phyloP scores from a whole-genome alignment of 371 early-diverging fungal species.

The Actinomucor elegans region DNA sequence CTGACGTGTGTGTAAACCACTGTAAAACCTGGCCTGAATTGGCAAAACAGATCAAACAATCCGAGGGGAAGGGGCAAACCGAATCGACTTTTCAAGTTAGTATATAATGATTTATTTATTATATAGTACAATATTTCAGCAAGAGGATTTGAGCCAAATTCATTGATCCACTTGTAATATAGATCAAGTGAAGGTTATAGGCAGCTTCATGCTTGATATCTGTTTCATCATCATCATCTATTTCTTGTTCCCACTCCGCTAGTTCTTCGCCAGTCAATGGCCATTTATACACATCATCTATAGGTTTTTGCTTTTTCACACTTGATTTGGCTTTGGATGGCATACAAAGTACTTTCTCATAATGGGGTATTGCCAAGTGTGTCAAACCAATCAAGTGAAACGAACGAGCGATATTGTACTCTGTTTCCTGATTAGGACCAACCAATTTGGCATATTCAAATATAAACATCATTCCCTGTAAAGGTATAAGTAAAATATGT shows the following conservation, averaged over 20 bases:
- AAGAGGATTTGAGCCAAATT: constrained; percentile 70
- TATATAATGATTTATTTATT: constrained; percentile 20
- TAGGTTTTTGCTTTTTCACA: constrained; percentile 7
- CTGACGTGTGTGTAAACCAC: no score
- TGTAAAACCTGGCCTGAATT: no score
- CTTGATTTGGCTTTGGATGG: constrained; percentile 40
- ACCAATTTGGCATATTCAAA: constrained; percentile 63
- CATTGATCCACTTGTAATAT: constrained; percentile 68
- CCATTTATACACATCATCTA: constrained; percentile 32
- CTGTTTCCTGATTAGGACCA: constrained; percentile 66
- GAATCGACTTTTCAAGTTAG: no score
- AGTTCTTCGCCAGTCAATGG: constrained; percentile 16
- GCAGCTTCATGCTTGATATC: constrained; percentile 71
- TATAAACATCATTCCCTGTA: constrained; percentile 68
- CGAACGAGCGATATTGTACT: constrained; percentile 84
- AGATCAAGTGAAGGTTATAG: constrained; percentile 75
- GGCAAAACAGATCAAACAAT: no score
- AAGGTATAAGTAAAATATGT: not conserved
- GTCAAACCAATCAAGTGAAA: constrained; percentile 82
- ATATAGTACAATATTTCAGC: constrained; percentile 63
- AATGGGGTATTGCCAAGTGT: constrained; percentile 82
- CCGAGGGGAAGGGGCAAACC: no score
- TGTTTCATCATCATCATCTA: constrained; percentile 50
- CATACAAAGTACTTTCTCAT: constrained; percentile 68
- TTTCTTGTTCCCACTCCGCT: constrained; percentile 25